A percentile compares a stretch with the other conserved stretches of the same genome.
These are phyloP conservation scores for Termitomyces eurrhizus DNA, from an alignment of 768 basidiomycete genomes.

Conservation along the genomic window DNA sequence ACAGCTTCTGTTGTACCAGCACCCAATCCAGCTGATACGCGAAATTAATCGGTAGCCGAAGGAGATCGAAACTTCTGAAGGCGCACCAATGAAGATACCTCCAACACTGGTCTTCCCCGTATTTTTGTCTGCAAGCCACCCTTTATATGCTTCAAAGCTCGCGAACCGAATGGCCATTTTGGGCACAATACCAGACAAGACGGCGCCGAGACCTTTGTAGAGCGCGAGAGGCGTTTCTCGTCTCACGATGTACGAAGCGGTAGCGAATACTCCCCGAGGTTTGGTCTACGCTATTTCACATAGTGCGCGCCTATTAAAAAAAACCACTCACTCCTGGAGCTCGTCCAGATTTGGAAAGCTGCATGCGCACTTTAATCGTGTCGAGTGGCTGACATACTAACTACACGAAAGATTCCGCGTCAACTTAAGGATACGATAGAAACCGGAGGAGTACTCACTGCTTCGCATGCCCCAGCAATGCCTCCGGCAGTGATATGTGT, in stretches of 20 bases:
- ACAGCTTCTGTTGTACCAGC: slow-evolving; percentile 97
- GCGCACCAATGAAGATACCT: slow-evolving; percentile 81
- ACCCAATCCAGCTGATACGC: slow-evolving; percentile 74
- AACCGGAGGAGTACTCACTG: slow-evolving; percentile 43
- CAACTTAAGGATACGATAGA: background rate
- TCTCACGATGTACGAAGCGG: slow-evolving; percentile 80
- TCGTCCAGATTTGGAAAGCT: slow-evolving; percentile 80
- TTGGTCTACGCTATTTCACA: slow-evolving; percentile 60
- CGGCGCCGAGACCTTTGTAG: slow-evolving; percentile 98
- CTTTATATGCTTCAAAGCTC: slow-evolving; percentile 94
- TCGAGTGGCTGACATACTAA: slow-evolving; percentile 90
- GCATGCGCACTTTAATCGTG: slow-evolving; percentile 99
- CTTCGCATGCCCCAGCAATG: slow-evolving; percentile 90
- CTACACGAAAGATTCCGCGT: slow-evolving; percentile 29
- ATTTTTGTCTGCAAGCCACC: slow-evolving; percentile 64
- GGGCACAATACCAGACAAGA: slow-evolving; percentile 93
- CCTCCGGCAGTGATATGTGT: slow-evolving; percentile 95
- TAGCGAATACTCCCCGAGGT: slow-evolving; percentile 88
- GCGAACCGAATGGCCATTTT: slow-evolving; percentile 99
- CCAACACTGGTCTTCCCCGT: slow-evolving; percentile 81
- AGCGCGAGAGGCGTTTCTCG: slow-evolving; percentile 93
- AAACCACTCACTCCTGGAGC: slow-evolving; percentile 71
- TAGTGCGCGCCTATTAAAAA: background rate
- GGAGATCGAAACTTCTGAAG: background rate
- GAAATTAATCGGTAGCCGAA: background rate